Base-by-base conservation (phyloP, 139 green algal species). In the Pseudopediastrum boryanum region DNA sequence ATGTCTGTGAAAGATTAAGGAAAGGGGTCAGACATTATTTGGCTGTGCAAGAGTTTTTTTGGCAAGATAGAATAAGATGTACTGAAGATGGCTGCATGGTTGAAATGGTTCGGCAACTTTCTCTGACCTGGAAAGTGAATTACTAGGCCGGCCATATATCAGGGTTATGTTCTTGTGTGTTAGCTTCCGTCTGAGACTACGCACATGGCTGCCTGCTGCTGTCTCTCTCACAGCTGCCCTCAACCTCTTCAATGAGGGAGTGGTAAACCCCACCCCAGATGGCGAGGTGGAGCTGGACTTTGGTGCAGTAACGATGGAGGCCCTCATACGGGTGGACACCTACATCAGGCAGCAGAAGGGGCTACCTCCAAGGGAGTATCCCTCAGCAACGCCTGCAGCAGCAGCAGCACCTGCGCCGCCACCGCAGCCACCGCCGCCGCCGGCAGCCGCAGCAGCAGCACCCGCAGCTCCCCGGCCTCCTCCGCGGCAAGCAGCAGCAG, bases 271-370 rank as follows among this genome's bases (percentile, higher is more conserved):
- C 56, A 48, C 65, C 38, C 48, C 35, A 25, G 75, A 81, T n/a
- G 75, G 75, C 5, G 75, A 81, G 59, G 59, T 75, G 63, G 75
- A 81, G 59, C 75, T 81, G 46, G 75, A 81, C 75, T 51, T 81
- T 56, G 46, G 46, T 16, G 46, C 16, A 56, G n/a, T 42, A 16
- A 42, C 61, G 29, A 29, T 10, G 13, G 61, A 21, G 27, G 29
- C 61, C 7, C 16, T 42, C 31, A 41, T 42, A 35, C 7, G 31
- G 75, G 75, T 81, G 10, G 75, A 81, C 27, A 50, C 63, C 4
- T 81, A 81, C 63, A 81, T 81, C 50, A 46, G 75, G 41, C 6
- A 75, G 63, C 33, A 68, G 36, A 36, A 33, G 23, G 75, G 75
- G n/a, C 46, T 81, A 50, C 75, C 75, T n/a, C 63, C 75, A 3